These are phyloP conservation scores for Microbotryum silenes-acaulis DNA, from an alignment of 1,284 basidiomycete species.

Conservation along the genomic window DNA sequence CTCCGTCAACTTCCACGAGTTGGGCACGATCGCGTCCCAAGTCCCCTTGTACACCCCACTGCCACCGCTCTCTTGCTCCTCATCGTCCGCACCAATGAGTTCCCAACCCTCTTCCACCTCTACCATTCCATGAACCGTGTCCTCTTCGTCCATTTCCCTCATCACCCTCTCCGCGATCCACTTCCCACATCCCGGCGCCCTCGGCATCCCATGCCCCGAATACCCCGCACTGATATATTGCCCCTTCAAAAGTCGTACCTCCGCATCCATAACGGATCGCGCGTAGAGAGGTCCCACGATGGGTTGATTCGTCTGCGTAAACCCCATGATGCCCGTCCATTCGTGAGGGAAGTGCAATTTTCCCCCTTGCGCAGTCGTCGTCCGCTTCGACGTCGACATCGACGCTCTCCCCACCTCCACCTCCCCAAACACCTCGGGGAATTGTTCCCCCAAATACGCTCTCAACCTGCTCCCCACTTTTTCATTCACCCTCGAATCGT, in stretches of 20 bases:
- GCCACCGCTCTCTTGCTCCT: too few relatives aligned
- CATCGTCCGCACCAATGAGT: too few relatives aligned
- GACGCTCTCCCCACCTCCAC: conserved; percentile 48
- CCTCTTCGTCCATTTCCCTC: conserved; percentile 47
- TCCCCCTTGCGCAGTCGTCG: too few relatives aligned
- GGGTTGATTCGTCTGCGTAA: conserved; percentile 56
- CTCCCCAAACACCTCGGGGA: conserved; percentile 49
- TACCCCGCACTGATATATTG: conserved; percentile 67
- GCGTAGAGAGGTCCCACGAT: conserved; percentile 50
- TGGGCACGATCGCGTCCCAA: too few relatives aligned
- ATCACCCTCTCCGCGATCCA: conserved; percentile 57
- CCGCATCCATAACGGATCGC: neutral
- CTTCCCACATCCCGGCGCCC: conserved; percentile 63
- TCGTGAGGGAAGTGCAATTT: conserved; percentile 20
- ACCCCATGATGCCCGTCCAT: conserved; percentile 79
- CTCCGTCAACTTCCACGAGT: too few relatives aligned
- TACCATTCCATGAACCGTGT: too few relatives aligned
- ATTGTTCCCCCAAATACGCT: conserved; percentile 54
- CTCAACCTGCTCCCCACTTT: conserved; percentile 50
- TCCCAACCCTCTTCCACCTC: conserved; percentile 16
- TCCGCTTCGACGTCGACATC: too few relatives aligned
- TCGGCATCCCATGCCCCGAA: conserved; percentile 71
- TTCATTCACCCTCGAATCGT: conserved; percentile 54
- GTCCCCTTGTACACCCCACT: too few relatives aligned
- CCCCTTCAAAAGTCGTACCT: conserved; percentile 38